Evolutionary conservation across 164 flowering plant species (phyloP), one percentile per base, ranked within the genome.

Genomic region (Santalum album): DNA sequence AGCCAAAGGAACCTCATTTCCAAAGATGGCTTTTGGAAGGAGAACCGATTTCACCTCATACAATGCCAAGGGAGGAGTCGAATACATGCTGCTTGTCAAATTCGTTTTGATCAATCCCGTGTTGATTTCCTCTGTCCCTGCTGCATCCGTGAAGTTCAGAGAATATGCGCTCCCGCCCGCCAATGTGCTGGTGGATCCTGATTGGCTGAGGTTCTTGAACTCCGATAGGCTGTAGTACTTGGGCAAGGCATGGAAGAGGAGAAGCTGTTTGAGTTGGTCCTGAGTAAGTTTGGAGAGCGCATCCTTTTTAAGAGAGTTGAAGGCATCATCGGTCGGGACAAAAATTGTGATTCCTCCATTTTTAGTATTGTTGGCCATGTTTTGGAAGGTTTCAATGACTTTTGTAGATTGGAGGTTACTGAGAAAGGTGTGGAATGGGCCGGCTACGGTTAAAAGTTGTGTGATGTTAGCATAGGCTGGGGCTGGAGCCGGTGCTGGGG

Each of bases 401-500:
- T 84, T 73, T 45, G 90, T 83, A 51, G 83, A 70, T 47, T 65
- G 47, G 47, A 82, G 84, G 40, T 75, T 70, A 56, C 44, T 49
- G 2, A 88, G 85, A 74, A 88, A 91, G 27, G 78, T 82, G 43
- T 67, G 65, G 65, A 79, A 91, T 11, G 98, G 95, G 25, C 98
- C 98, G 32, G 96, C 92, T 6, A 86, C 91, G 11, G 77, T 58
- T 53, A 91, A 80, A 19, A 88, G 56, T 9, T 81, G 69, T 0
- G 90, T 82, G 34, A 91, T 78, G 75, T 91, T 88, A 14, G 82
- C 95, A 43, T 32, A 67, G 3, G 62, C 77, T 0, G 87, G 82
- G 1, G 78, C 81, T 0, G 98, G 96, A 1, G 95, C 91, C 0
- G 94, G 97, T 7, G 97, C 90, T 0, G 97, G 97, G 7, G 88